These are phyloP conservation scores for Niveomyces coronatus DNA, from an alignment of 2,329 filamentous ascomycete species.

Conservation along the genomic window DNA sequence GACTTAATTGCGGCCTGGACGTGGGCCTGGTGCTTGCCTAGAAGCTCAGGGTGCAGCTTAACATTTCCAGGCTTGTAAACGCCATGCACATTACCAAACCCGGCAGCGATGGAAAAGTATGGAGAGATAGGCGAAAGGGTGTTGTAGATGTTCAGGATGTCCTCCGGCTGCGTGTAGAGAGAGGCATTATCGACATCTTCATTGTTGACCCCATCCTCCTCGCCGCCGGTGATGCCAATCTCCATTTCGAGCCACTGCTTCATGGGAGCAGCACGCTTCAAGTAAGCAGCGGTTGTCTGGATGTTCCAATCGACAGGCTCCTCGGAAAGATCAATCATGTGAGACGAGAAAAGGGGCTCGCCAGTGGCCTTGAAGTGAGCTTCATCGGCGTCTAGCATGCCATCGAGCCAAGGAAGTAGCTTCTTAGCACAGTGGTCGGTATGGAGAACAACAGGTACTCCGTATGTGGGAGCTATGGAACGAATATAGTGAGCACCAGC, in stretches of 20 bases:
- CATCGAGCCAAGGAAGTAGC: slow-evolving; percentile 94
- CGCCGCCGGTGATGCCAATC: slow-evolving; percentile 78
- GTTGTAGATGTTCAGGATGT: slow-evolving; percentile 87
- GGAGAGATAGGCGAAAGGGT: slow-evolving; percentile 75
- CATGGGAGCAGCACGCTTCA: slow-evolving; percentile 89
- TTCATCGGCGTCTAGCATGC: slow-evolving; percentile 92
- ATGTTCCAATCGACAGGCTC: slow-evolving; percentile 88
- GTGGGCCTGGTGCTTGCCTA: slow-evolving; percentile 91
- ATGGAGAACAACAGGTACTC: slow-evolving; percentile 85
- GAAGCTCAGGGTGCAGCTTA: slow-evolving; percentile 89
- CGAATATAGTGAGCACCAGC: slow-evolving; percentile 93
- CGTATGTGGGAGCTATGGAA: slow-evolving; percentile 75
- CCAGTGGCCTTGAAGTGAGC: slow-evolving; percentile 86
- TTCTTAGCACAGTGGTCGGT: slow-evolving; percentile 99
- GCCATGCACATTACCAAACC: slow-evolving; percentile 98
- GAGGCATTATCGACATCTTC: slow-evolving; percentile 94
- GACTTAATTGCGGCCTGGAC: slow-evolving; percentile 70
- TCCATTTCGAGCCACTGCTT: slow-evolving; percentile 99
- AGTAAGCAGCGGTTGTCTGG: slow-evolving; percentile 81
- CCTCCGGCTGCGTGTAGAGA: slow-evolving; percentile 95
- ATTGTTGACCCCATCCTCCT: slow-evolving; percentile 98
- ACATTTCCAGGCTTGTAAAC: slow-evolving; percentile 99
- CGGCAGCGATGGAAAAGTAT: slow-evolving; percentile 96
- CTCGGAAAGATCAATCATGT: slow-evolving; percentile 98
- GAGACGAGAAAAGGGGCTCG: slow-evolving; percentile 86